Conservation (phyloP, 1,284 basidiomycete species). For the Microbotryomycetes sp. region DNA sequence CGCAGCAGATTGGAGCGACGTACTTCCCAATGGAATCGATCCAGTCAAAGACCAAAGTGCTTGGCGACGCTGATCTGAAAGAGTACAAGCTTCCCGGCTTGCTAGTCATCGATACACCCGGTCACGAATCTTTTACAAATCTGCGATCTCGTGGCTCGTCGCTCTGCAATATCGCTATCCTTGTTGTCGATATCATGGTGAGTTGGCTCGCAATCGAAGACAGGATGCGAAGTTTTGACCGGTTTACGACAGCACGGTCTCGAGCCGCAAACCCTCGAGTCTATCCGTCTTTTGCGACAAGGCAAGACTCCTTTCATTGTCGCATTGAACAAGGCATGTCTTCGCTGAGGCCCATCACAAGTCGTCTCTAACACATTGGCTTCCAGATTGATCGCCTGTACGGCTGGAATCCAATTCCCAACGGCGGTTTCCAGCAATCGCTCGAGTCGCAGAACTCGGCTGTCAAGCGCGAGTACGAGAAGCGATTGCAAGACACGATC, state of each 20-base stretch:
- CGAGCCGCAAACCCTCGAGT: slow-evolving; percentile 95
- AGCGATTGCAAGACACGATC: slow-evolving; percentile 76
- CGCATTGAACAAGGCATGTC: slow-evolving; percentile 82
- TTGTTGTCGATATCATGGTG: slow-evolving; percentile 98
- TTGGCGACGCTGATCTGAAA: slow-evolving; percentile 76
- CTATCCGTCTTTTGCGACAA: slow-evolving; percentile 82
- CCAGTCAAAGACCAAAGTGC: slow-evolving; percentile 79
- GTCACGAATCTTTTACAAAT: slow-evolving; percentile 99
- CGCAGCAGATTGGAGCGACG: slow-evolving; percentile 99
- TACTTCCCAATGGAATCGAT: slow-evolving; percentile 99
- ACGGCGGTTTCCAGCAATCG: slow-evolving; percentile 87
- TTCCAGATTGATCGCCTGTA: slow-evolving; percentile 93
- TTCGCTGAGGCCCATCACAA: neutral
- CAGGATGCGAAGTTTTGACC: neutral
- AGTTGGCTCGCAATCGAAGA: slow-evolving; percentile 35
- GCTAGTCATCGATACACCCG: slow-evolving; percentile 95
- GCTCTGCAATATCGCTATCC: slow-evolving; percentile 96
- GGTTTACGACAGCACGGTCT: slow-evolving; percentile 66
- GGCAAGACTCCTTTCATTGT: slow-evolving; percentile 99
- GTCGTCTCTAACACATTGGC: slow-evolving; percentile 28
- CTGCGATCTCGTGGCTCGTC: slow-evolving; percentile 92
- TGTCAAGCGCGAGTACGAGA: slow-evolving; percentile 88
- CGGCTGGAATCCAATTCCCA: slow-evolving; percentile 84
- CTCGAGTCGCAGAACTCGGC: slow-evolving; percentile 73
- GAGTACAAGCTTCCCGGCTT: slow-evolving; percentile 98